Conservation (phyloP, 164 flowering plant genomes). For the Pachysandra terminalis region DNA sequence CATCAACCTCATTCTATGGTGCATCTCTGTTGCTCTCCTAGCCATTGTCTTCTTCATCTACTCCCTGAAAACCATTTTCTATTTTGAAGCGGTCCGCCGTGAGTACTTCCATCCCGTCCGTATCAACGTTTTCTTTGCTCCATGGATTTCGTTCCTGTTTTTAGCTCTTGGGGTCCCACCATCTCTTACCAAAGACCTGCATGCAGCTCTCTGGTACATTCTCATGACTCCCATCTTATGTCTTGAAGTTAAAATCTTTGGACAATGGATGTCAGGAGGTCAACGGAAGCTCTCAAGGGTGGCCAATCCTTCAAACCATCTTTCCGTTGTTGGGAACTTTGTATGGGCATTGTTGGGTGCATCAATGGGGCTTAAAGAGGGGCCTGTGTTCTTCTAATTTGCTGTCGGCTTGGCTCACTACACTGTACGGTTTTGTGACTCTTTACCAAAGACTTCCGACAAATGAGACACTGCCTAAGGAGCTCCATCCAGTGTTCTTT, state of each 20-base stretch:
- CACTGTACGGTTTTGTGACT: conserved; percentile 75
- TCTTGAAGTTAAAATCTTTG: conserved; percentile 82
- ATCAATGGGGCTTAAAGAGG: conserved; percentile 82
- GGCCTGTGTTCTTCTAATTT: conserved; percentile 80
- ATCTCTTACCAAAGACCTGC: too few relatives aligned
- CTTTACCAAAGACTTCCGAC: too few relatives aligned
- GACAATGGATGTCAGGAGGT: conserved; percentile 97
- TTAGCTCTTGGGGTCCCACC: too few relatives aligned
- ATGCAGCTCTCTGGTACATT: too few relatives aligned
- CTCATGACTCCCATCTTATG: conserved; percentile 70
- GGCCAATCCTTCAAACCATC: conserved; percentile 89
- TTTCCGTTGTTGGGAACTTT: conserved; percentile 86
- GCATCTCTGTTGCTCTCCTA: conserved; percentile 47
- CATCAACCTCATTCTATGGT: conserved; percentile 69
- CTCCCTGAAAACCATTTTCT: conserved; percentile 51
- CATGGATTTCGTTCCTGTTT: conserved; percentile 63
- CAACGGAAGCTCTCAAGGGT: conserved; percentile 76
- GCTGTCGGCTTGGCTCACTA: conserved; percentile 82
- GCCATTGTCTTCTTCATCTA: conserved; percentile 41
- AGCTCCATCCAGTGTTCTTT: too few relatives aligned
- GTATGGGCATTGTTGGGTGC: conserved; percentile 82
- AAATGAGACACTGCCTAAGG: too few relatives aligned
- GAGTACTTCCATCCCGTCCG: conserved; percentile 86
- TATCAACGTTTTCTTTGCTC: conserved; percentile 92
- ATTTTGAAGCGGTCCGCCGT: conserved; percentile 83